These are phyloP conservation scores for Coniosporium tulheliwenetii DNA, from an alignment of 2,329 filamentous ascomycete genomes.

Conservation along the genomic window DNA sequence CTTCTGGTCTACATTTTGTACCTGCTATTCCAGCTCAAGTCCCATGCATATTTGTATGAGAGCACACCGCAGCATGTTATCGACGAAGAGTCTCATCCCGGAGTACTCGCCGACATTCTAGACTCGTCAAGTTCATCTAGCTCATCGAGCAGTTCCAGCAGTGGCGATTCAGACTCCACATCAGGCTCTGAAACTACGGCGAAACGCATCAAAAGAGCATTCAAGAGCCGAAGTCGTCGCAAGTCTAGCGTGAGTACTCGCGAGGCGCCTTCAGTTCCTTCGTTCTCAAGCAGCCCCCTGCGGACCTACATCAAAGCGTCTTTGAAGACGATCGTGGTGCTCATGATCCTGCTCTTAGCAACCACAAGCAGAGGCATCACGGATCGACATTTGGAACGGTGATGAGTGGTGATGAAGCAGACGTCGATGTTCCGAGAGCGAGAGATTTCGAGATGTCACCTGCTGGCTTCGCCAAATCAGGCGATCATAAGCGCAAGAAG, in stretches of 20 bases:
- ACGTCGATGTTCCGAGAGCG: slow-evolving; percentile 30
- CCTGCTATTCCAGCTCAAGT: slow-evolving; percentile 80
- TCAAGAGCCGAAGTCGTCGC: slow-evolving; percentile 53
- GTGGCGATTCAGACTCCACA: slow-evolving; percentile 49
- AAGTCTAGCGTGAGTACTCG: slow-evolving; percentile 56
- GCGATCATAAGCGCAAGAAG: slow-evolving; percentile 17
- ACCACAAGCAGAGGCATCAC: slow-evolving; percentile 10
- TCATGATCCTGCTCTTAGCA: slow-evolving; percentile 1
- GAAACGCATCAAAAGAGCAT: slow-evolving; percentile 59
- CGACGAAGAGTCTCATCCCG: slow-evolving; percentile 78
- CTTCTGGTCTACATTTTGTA: slow-evolving; percentile 73
- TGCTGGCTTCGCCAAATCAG: slow-evolving; percentile 15
- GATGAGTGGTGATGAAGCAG: slow-evolving; percentile 38
- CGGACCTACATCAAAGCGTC: slow-evolving; percentile 20
- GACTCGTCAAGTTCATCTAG: slow-evolving; percentile 48
- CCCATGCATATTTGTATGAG: slow-evolving; percentile 81
- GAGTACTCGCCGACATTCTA: slow-evolving; percentile 67
- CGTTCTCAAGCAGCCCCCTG: slow-evolving; percentile 27
- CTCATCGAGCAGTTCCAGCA: slow-evolving; percentile 28
- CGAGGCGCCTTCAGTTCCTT: slow-evolving; percentile 35
- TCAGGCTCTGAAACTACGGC: slow-evolving; percentile 56
- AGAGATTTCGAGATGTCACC: slow-evolving; percentile 30
- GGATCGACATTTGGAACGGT: slow-evolving; percentile 22
- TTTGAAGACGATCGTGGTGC: slow-evolving; percentile 15
- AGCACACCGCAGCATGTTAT: slow-evolving; percentile 87